phyloP scores from a whole-genome alignment of 768 basidiomycete species.

The Filobasidium wieringae region DNA sequence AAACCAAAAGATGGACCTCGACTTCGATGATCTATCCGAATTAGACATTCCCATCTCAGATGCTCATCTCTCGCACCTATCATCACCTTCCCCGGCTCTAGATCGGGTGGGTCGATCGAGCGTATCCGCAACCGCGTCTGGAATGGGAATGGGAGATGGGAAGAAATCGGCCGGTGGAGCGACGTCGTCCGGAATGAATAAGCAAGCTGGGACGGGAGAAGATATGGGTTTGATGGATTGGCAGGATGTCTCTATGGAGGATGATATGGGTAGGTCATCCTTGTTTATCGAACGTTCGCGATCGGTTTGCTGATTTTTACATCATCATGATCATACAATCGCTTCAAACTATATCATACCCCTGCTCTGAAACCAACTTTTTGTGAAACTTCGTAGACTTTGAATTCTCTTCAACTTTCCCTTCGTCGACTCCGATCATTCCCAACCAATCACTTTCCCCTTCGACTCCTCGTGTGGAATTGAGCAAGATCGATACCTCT shows the following conservation, averaged over 20 bases:
- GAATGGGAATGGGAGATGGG: not conserved
- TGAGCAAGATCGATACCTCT: too few species aligned
- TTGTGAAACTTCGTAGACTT: not conserved
- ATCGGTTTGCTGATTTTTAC: not conserved
- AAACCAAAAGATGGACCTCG: not conserved
- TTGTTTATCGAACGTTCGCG: not conserved
- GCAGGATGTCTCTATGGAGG: not conserved
- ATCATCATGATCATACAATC: not conserved
- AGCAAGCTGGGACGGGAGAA: not conserved
- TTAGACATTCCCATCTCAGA: not conserved
- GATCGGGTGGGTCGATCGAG: not conserved
- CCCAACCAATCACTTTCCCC: not conserved
- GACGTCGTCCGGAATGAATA: too few species aligned
- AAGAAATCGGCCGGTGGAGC: too few species aligned
- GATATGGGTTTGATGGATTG: not conserved
- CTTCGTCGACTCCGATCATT: not conserved
- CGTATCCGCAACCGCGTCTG: not conserved
- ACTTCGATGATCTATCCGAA: not conserved
- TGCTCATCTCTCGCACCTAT: not conserved
- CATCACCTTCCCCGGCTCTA: not conserved
- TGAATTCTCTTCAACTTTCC: not conserved
- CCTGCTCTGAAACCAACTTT: not conserved
- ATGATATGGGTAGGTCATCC: not conserved
- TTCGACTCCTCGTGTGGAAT: not conserved
- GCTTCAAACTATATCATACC: not conserved